Percentiles rank a stretch among this genome's conserved stretches.
phyloP scores from a whole-genome alignment of 805 yeast genomes.

The Starmerella gropengiesseri region DNA sequence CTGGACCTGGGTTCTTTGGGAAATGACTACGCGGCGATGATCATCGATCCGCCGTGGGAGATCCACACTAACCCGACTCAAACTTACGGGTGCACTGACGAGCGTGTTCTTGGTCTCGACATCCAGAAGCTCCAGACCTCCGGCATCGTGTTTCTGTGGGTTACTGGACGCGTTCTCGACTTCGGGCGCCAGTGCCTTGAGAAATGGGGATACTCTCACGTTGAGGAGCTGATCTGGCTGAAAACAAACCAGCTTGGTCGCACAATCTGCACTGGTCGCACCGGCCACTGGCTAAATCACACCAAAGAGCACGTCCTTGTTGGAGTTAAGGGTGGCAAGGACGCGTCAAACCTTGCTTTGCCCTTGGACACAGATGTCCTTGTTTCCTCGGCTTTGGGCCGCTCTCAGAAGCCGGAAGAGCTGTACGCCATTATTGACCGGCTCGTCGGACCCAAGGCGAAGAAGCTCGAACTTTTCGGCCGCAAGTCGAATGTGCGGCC shows the following conservation, averaged over 20 bases:
- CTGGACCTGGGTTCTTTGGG: constrained; percentile 66
- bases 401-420: constrained; percentile 87
- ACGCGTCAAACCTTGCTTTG: constrained; percentile 43
- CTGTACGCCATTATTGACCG: constrained; percentile 76
- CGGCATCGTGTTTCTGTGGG: constrained; percentile 82
- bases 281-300: constrained; percentile 96
- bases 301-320: constrained; percentile 83
- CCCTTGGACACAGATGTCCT: constrained; percentile 60
- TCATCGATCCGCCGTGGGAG: constrained; percentile 96
- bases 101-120: constrained; percentile 57
- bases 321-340: constrained; percentile 68
- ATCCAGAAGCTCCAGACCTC: constrained; percentile 65
- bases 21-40: constrained; percentile 60
- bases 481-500: constrained; percentile 74
- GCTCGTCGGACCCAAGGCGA: constrained; percentile 60
- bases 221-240: constrained; percentile 82
- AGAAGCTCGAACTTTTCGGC: constrained; percentile 84
- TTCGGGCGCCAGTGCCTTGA: constrained; percentile 65
- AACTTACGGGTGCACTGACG: constrained; percentile 39
- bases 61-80: constrained; percentile 60
- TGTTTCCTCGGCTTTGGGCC: constrained; percentile 76
- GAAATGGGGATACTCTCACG: constrained; percentile 72
- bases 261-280: constrained; percentile 88
- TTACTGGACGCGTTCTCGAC: constrained; percentile 88
- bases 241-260: constrained; percentile 78